Conservation (phyloP, 768 basidiomycete species). For the Lyophyllum decastes region DNA sequence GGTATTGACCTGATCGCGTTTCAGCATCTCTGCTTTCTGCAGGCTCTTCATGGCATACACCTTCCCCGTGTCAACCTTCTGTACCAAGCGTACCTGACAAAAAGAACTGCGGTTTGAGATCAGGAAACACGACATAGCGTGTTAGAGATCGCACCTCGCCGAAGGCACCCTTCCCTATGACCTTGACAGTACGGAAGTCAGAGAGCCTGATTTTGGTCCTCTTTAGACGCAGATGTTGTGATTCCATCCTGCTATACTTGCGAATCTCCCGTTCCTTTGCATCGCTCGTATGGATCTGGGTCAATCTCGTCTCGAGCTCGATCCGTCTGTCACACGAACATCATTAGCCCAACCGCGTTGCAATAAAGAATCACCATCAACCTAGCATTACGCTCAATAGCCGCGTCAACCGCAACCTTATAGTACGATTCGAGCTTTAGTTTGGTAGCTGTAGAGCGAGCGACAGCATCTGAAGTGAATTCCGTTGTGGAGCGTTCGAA, state of each 20-base stretch:
- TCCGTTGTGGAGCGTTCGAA: conserved; percentile 84
- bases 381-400: conserved; percentile 95
- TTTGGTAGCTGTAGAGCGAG: conserved; percentile 90
- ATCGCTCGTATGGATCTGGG: conserved; percentile 73
- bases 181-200: conserved; percentile 96
- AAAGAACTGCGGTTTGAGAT: conserved; percentile 6
- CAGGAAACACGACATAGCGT: background rate
- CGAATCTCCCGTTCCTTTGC: conserved; percentile 88
- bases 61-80: conserved; percentile 96
- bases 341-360: background rate
- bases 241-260: conserved; percentile 85
- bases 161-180: conserved; percentile 98
- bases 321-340: conserved; percentile 60
- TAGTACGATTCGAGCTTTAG: conserved; percentile 98
- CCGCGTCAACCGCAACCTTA: conserved; percentile 96
- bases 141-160: conserved; percentile 69
- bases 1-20: conserved; percentile 87
- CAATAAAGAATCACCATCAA: conserved; percentile 27
- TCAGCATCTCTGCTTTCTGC: conserved; percentile 98
- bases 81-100: conserved; percentile 84
- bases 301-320: conserved; percentile 84
- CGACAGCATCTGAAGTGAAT: conserved; percentile 85
- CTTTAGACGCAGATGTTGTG: conserved; percentile 86
- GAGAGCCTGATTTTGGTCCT: conserved; percentile 91
- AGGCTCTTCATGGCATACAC: conserved; percentile 99